phyloP scores from a whole-genome alignment of 805 yeast genomes.

The Saturnispora galanensis region DNA sequence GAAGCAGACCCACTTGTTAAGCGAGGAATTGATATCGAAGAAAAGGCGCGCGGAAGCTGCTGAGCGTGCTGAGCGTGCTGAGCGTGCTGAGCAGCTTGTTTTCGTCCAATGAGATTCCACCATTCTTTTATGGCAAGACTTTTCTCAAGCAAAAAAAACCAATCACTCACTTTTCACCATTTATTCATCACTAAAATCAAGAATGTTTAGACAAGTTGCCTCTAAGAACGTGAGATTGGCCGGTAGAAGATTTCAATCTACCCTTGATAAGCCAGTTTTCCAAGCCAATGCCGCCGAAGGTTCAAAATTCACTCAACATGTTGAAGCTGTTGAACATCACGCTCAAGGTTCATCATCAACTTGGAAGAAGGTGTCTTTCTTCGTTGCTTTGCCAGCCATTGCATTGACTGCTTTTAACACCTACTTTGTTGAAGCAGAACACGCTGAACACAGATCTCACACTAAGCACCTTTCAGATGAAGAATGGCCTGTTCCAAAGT shows the following conservation, averaged over 20 bases:
- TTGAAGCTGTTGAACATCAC: slow-evolving; percentile 66
- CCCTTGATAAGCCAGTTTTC: slow-evolving; percentile 35
- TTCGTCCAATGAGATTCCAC: slow-evolving; percentile 4
- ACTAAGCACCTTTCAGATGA: slow-evolving; percentile 66
- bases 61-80: slow-evolving; percentile 2
- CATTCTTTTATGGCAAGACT: background rate
- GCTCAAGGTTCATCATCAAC: slow-evolving; percentile 63
- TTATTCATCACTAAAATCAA: slow-evolving; percentile 4
- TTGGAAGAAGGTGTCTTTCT: slow-evolving; percentile 80
- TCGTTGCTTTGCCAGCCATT: slow-evolving; percentile 78
- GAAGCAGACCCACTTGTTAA: slow-evolving; percentile 47
- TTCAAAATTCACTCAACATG: slow-evolving; percentile 51
- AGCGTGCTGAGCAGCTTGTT: slow-evolving; percentile 1
- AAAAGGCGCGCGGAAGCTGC: background rate
- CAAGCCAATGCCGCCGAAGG: slow-evolving; percentile 55
- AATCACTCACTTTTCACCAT: background rate
- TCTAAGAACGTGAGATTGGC: slow-evolving; percentile 21
- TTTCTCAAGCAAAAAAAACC: background rate
- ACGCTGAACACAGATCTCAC: slow-evolving; percentile 83
- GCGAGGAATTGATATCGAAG: slow-evolving; percentile 31
- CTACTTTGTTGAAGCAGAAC: slow-evolving; percentile 72
- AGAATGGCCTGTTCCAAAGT: slow-evolving; percentile 78
- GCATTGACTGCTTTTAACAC: slow-evolving; percentile 71
- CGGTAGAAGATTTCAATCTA: slow-evolving; percentile 27
- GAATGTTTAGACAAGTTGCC: slow-evolving; percentile 37